Base-by-base conservation (phyloP, 202 grass and related monocot species). In the Panicum virgatum region DNA sequence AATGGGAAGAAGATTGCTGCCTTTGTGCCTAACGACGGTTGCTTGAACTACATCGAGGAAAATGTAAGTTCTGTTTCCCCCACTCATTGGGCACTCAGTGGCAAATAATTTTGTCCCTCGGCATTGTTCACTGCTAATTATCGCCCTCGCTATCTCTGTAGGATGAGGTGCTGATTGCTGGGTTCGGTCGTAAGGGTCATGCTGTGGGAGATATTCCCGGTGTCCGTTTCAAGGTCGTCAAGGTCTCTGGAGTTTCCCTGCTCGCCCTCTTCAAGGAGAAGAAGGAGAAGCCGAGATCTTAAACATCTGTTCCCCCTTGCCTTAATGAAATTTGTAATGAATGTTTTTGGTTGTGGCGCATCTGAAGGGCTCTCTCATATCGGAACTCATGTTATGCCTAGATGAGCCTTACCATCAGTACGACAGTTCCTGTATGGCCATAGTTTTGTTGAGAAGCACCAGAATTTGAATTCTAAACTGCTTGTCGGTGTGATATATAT, bases 131-230 rank as follows among this genome's bases (percentile, higher is more conserved):
- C 13, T 47, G 43, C n/a, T 85, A 11, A 75, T 11, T 15, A 19
- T 7, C 9, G 1, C 0, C 15, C 20, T 39, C 5, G 0, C 25
- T 23, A 5, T 54, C 32, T 86, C 5, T 73, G 36, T 23, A 93
- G 85, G 91, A 91, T n/a, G 91, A 94, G 82, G 92, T 94, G 66
- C 82, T 94, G 70, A 94, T 94, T 43, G 88, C 92, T 11, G 88
- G 92, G 71, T 94, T 94, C 7, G 91, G 91, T 38, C 85, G 81
- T 48, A 93, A 88, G 87, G 91, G 91, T 5, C 91, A 88, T 11
- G 91, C 91, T 0, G 88, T 93, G 44, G 88, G 91, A 76, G 88
- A 93, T 84, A 93, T 90, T 78, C 91, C 91, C 0, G 88, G 88
- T 76, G 91, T 94, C 26, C 80, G 85, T 36, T 90, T 90, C 83